phyloP scores from a whole-genome alignment of 2,329 filamentous ascomycete species.

The Colletotrichum agaves region DNA sequence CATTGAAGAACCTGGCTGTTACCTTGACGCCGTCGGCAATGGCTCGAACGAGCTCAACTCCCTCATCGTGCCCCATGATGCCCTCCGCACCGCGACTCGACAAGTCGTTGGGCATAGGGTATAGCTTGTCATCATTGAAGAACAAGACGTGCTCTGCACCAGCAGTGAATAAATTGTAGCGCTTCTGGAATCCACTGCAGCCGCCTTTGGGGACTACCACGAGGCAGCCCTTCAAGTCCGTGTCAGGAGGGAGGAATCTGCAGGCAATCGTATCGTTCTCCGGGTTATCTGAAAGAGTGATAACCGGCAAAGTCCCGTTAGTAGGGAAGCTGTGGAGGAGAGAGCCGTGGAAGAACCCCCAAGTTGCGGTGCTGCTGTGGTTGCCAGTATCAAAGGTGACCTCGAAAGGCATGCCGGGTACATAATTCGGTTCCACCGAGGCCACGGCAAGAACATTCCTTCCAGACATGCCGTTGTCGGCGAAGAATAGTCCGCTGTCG shows the following conservation, averaged over 20 bases:
- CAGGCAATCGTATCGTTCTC: conserved; percentile 49
- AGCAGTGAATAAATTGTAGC: conserved; percentile 49
- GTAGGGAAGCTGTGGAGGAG: conserved; percentile 21
- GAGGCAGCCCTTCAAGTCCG: conserved; percentile 53
- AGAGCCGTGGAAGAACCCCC: conserved; percentile 26
- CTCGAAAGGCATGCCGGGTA: conserved; percentile 33
- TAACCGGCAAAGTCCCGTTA: conserved; percentile 40
- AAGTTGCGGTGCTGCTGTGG: conserved; percentile 6
- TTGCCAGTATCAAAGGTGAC: conserved; percentile 9
- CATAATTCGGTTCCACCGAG: conserved; percentile 46
- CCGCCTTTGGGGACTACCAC: conserved; percentile 47
- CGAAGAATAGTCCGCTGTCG: conserved; percentile 52
- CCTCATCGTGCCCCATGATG: background rate
- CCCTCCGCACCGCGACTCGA: background rate
- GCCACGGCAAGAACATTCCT: conserved; percentile 55
- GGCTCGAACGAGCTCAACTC: conserved; percentile 9
- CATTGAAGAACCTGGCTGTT: conserved; percentile 15
- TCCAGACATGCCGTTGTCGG: conserved; percentile 52
- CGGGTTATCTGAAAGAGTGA: conserved; percentile 41
- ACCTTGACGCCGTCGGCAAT: conserved; percentile 11
- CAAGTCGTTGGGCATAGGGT: conserved; percentile 18
- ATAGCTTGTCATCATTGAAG: conserved; percentile 46
- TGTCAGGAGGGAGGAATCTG: conserved; percentile 48
- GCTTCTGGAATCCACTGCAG: conserved; percentile 43
- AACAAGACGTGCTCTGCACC: conserved; percentile 54